Evolutionary conservation across 1,139 yeast species (phyloP), one percentile per base, ranked within the genome.

Genomic region (Suhomyces bribrorum): DNA sequence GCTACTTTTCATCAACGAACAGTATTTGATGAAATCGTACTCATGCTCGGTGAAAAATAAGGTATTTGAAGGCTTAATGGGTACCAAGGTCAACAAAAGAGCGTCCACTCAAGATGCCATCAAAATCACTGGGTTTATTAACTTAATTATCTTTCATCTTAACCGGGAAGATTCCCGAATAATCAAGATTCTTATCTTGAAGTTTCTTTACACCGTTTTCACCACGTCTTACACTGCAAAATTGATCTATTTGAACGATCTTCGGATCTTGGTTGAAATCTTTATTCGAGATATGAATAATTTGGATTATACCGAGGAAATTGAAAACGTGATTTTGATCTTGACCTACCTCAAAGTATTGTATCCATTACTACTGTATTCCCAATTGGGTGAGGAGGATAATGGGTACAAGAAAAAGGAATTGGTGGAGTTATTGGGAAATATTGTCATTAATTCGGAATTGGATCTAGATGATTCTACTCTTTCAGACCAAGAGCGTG

Each of bases 191-290:
- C 76, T 89, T 66, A 86, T 86, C 52, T 71, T 90, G 52, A 90
- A 89, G 59, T 72, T 88, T 40, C 64, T 90, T 11, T 88, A 86
- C 57, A 62, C 86, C 41, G 75, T 89, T 1, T 81, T 90, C 61
- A 82, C 92, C 3, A 78, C 85, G 9, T 71, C 81, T 0, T 66
- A 68, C 35, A 81, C 92, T 0, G 68, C 79, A 29, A 86, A 84
- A 37, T 73, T 83, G 44, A 77, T 86, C 37, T 92, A 92, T 57
- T 69, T 86, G 44, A 92, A 92, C 54, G 98, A 92, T 58, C 64
- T 90, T 43, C 81, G 84, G 52, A 95, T 92, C 5, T 73, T 92
- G 44, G 80, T 86, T n/a, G 96, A 89, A 50, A 88, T 92, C 7
- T 72, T 90, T 38, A 73, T 89, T 4, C 67, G 97, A 40, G 96